Evolutionary conservation across 768 basidiomycete genomes (phyloP).

Genomic region (Mycena epipterygia): DNA sequence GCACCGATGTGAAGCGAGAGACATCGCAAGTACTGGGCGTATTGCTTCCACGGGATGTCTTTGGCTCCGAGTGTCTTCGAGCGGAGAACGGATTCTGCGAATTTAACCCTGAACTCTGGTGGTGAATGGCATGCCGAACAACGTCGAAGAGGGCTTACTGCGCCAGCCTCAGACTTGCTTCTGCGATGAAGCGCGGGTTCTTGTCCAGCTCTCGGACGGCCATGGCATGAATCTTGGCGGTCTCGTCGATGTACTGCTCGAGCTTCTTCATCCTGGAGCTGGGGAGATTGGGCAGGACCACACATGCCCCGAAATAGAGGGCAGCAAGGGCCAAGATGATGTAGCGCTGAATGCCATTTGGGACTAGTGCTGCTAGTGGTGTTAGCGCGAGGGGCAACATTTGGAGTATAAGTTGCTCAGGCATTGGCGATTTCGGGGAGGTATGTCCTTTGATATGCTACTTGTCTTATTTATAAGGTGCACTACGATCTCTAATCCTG

Average conservation of each 20-base stretch:
- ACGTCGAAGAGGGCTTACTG: not conserved
- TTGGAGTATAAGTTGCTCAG: slow-evolving; percentile 12
- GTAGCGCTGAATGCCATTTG: slow-evolving; percentile 10
- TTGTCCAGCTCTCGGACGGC: slow-evolving; percentile 14
- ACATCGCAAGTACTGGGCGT: not conserved
- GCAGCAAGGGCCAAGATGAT: not conserved
- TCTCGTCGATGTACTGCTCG: slow-evolving; percentile 13
- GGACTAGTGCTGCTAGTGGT: slow-evolving; percentile 14
- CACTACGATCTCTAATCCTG: too few relatives aligned
- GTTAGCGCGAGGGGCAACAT: slow-evolving; percentile 21
- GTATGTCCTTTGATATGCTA: too few relatives aligned
- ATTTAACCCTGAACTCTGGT: not conserved
- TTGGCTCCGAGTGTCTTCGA: slow-evolving; percentile 1
- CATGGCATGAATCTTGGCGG: not conserved
- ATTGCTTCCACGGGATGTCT: slow-evolving; percentile 6
- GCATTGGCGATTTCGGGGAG: not conserved
- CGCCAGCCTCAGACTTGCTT: slow-evolving; percentile 7
- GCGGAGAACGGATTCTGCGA: slow-evolving; percentile 17
- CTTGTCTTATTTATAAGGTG: not conserved
- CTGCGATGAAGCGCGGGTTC: slow-evolving; percentile 16
- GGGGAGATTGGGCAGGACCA: slow-evolving; percentile 5
- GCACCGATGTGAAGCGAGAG: slow-evolving; percentile 3
- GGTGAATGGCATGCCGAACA: not conserved
- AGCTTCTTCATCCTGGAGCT: slow-evolving; percentile 11
- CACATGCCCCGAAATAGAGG: slow-evolving; percentile 4